These are phyloP conservation scores for Salix dunnii DNA, from an alignment of 345 rosid genomes.

Conservation along the genomic window DNA sequence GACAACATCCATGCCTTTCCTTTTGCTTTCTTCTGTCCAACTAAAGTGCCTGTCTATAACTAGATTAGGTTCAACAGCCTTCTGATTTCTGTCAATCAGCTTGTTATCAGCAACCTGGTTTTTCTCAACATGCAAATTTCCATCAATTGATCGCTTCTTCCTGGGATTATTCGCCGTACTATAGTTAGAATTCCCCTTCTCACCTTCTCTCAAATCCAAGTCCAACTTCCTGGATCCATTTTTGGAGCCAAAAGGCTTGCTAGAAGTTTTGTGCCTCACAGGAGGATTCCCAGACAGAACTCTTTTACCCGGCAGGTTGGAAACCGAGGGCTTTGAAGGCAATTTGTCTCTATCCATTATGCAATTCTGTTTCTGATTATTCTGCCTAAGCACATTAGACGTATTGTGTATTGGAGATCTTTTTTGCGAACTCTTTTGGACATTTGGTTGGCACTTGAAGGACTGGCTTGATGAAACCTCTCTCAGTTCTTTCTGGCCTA, in stretches of 20 bases:
- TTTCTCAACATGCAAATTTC: constrained; percentile 40
- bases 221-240: constrained; percentile 56
- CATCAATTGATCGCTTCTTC: constrained; percentile 63
- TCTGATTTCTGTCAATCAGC: constrained; percentile 31
- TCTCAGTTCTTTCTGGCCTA: constrained; percentile 43
- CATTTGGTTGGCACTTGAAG: constrained; percentile 52
- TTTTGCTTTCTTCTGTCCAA: constrained; percentile 57
- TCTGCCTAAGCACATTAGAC: constrained; percentile 72
- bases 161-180: constrained; percentile 40
- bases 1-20: constrained; percentile 69
- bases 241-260: constrained; percentile 39
- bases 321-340: constrained; percentile 34
- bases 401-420: constrained; percentile 35
- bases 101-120: constrained; percentile 31
- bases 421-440: constrained; percentile 50
- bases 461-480: constrained; percentile 52
- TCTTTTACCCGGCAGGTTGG: constrained; percentile 44
- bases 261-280: constrained; percentile 34
- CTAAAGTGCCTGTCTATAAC: constrained; percentile 30
- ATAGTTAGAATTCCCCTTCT: constrained; percentile 38
- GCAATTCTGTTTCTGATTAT: constrained; percentile 84
- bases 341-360: constrained; percentile 40
- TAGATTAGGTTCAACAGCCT: constrained; percentile 31
- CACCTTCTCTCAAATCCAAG: constrained; percentile 32
- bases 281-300: constrained; percentile 32